Percentiles rank a stretch among this genome's conserved stretches.
Conservation (phyloP, 768 basidiomycete species). For the Clathrus columnatus region DNA sequence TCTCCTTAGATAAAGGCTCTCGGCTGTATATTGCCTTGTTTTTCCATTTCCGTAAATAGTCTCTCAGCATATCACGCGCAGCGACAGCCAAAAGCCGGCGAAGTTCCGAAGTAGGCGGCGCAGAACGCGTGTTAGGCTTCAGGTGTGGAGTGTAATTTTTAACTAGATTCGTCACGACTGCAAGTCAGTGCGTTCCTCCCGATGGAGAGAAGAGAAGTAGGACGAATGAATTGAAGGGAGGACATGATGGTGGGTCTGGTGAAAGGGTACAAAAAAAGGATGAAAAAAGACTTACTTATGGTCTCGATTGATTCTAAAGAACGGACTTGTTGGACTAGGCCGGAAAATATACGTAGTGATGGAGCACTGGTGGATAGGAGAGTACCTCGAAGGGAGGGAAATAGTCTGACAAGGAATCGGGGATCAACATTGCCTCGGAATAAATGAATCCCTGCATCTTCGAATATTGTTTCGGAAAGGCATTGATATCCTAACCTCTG, state of each 20-base stretch:
- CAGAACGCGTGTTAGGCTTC: conserved; percentile 53
- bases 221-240: conserved; percentile 23
- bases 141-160: conserved; percentile 88
- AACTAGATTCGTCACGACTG: conserved; percentile 86
- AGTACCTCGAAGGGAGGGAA: conserved; percentile 61
- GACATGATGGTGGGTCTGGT: conserved; percentile 16
- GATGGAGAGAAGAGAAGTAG: conserved; percentile 25
- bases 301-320: conserved; percentile 64
- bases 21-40: conserved; percentile 15
- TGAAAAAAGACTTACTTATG: conserved; percentile 59
- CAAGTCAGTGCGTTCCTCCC: conserved; percentile 56
- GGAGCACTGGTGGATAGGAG: conserved; percentile 39
- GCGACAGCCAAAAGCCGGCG: conserved; percentile 51
- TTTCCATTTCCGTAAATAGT: conserved; percentile 52
- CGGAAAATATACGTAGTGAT: conserved; percentile 61
- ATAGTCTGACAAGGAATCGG: conserved; percentile 71
- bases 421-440: conserved; percentile 80
- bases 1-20: conserved; percentile 9
- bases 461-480: conserved; percentile 71
- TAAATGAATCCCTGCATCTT: conserved; percentile 72
- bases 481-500: conserved; percentile 77
- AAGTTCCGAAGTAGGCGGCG: conserved; percentile 65
- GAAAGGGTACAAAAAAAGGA: conserved; percentile 13
- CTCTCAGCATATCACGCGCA: conserved; percentile 69
- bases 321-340: conserved; percentile 65